Conservation (phyloP, 306 rosid species). For the Vachellia pachyceras region DNA sequence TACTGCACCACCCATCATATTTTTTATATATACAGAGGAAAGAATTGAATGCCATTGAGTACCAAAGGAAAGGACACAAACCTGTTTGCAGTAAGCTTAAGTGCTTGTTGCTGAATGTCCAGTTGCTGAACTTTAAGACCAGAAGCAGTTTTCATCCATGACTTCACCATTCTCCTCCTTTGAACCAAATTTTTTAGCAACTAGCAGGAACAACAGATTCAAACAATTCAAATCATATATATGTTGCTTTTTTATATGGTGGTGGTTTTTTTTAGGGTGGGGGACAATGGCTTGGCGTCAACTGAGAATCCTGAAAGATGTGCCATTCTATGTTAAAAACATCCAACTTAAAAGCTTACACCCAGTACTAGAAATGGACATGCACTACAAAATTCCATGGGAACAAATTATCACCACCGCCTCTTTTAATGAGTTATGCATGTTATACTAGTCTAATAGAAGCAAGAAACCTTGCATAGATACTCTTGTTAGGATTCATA, state of each 20-base stretch:
- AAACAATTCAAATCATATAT: slow-evolving; percentile 20
- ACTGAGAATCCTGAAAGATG: background rate
- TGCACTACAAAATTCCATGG: background rate
- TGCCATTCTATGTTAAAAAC: background rate
- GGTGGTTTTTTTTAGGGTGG: background rate
- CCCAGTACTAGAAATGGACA: background rate
- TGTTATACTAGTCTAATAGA: background rate
- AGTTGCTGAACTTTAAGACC: slow-evolving; percentile 86
- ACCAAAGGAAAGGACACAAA: slow-evolving; percentile 38
- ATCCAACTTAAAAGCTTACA: background rate
- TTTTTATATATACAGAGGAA: slow-evolving; percentile 20
- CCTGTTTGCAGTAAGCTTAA: slow-evolving; percentile 99
- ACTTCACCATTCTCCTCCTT: slow-evolving; percentile 77
- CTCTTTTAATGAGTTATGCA: background rate
- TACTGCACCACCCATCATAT: slow-evolving; percentile 61
- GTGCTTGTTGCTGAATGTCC: slow-evolving; percentile 97
- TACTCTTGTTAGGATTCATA: background rate
- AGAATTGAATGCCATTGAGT: slow-evolving; percentile 17
- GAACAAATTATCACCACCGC: background rate
- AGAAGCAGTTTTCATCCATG: slow-evolving; percentile 85
- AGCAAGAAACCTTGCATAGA: slow-evolving; percentile 3
- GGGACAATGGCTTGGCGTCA: background rate
- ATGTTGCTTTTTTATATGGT: background rate
- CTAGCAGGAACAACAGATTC: slow-evolving; percentile 43
- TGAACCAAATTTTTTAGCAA: slow-evolving; percentile 83